Evolutionary conservation across 1,284 basidiomycete species (phyloP).

Genomic region (Salmacisia buchloeana): DNA sequence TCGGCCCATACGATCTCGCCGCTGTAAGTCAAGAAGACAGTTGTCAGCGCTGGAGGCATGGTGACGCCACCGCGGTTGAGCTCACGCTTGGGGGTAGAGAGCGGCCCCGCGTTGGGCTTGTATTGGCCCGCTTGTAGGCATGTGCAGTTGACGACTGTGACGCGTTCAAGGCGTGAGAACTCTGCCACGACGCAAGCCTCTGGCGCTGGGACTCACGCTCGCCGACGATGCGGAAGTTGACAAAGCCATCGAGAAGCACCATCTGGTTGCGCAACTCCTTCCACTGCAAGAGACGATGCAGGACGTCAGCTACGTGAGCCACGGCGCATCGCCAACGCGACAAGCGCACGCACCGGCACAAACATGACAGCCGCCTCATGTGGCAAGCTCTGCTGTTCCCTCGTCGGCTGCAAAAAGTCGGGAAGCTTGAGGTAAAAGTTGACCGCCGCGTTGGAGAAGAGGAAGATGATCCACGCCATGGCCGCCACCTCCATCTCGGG

Average conservation of each 20-base stretch:
- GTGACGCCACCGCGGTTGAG: not conserved
- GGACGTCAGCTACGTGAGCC: not conserved
- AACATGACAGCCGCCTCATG: constrained; percentile 7
- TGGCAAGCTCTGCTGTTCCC: constrained; percentile 2
- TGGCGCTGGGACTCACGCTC: not conserved
- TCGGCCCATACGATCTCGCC: not conserved
- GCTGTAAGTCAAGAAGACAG: not conserved
- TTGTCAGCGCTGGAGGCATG: not conserved
- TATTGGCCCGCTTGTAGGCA: constrained; percentile 5
- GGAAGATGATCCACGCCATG: constrained; percentile 5
- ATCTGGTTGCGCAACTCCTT: constrained; percentile 7
- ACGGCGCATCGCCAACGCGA: not conserved
- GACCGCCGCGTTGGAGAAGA: constrained; percentile 4
- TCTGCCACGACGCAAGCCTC: too few relatives aligned
- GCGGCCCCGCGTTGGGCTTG: constrained; percentile 4
- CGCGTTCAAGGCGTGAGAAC: too few relatives aligned
- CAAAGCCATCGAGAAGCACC: constrained; percentile 5
- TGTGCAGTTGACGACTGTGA: constrained; percentile 4
- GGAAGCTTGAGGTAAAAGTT: constrained; percentile 5
- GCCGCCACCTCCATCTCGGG: constrained; percentile 4
- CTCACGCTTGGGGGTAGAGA: constrained; percentile 1
- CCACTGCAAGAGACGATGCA: not conserved
- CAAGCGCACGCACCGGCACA: constrained; percentile 2
- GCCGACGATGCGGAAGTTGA: constrained; percentile 7
- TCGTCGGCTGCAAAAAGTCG: constrained; percentile 1